Base-by-base conservation (phyloP, 1,284 basidiomycete genomes). In the Microbotryomycetes sp. region DNA sequence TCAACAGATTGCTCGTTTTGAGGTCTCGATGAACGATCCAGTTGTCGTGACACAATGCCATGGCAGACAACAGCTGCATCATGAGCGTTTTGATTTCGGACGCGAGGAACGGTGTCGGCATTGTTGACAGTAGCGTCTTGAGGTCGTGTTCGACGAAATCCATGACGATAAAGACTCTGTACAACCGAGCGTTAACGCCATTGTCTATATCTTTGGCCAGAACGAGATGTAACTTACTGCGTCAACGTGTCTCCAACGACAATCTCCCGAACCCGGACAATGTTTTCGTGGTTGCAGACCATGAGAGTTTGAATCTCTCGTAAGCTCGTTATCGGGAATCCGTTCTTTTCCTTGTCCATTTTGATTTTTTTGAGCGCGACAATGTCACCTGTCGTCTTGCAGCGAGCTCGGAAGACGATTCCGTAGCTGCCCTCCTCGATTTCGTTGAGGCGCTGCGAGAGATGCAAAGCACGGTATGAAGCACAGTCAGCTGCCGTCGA, bases 161-260 rank as follows among this genome's bases (percentile, higher is more conserved):
- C 65, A 69, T 67, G 26, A 72, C 68, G 52, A 69, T 67, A 48
- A 72, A 71, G 23, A 72, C 66, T 35, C 70, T 71, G 54, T n/a
- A 26, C 21, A 0, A 30, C 23, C 46, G 7, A 23, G 6, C 45
- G 21, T 9, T 50, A 6, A 6, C 4, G 21, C 15, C 26, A 51
- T 16, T 51, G 5, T 45, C 21, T 16, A 28, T 18, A 21, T n/a
- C 16, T 15, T 5, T 27, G 53, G 48, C 21, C 4, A 41, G 27
- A 60, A 47, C 45, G 41, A 41, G 48, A 54, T 5, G 50, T 29
- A 45, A 85, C 92, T 80, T 77, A 97, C 93, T 98, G 94, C 66
- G 92, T 97, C 72, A 99, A 78, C 1, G 96, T 99, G 71, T 98
- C 93, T n/a, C 96, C 96, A 3, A 99, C 93, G 0, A 98, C 96